A percentile compares a stretch with the other conserved stretches of the same genome.
phyloP scores from a whole-genome alignment of 352 stramenopile genomes.

The Phytophthora agathidicida region DNA sequence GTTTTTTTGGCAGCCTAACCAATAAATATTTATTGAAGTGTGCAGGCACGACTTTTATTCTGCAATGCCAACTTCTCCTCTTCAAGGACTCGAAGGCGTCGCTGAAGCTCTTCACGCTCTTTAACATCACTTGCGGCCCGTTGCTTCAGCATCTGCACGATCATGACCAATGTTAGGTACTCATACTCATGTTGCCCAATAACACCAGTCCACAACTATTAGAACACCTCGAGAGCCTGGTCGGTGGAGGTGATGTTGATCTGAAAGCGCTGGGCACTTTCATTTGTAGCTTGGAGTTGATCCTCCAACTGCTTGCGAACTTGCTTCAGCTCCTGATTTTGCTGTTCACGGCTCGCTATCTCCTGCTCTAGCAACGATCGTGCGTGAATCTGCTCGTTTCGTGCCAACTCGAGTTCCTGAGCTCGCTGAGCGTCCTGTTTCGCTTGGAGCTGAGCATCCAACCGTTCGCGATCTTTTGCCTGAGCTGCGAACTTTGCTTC shows the following conservation, averaged over 20 bases:
- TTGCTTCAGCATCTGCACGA: conserved; percentile 50
- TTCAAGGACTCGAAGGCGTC: conserved; percentile 50
- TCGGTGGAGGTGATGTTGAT: conserved; percentile 45
- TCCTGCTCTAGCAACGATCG: conserved; percentile 35
- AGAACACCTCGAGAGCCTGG: conserved; percentile 55
- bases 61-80: conserved; percentile 66
- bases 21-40: conserved; percentile 62
- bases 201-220: no score
- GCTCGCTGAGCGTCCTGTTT: conserved; percentile 34
- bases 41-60: conserved; percentile 60
- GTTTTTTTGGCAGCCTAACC: no score
- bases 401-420: conserved; percentile 23
- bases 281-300: conserved; percentile 39
- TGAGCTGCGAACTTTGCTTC: conserved; percentile 24
- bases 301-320: conserved; percentile 36
- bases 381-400: conserved; percentile 29
- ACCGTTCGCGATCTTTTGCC: conserved; percentile 35
- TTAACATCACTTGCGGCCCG: conserved; percentile 49
- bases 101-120: conserved; percentile 64
- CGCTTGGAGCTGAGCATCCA: conserved; percentile 31
- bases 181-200: no score
- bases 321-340: conserved; percentile 43
- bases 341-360: conserved; percentile 24
- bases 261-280: conserved; percentile 36
- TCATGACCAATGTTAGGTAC: not conserved